phyloP scores from a whole-genome alignment of 306 rosid species.

The Dryas octopetala region DNA sequence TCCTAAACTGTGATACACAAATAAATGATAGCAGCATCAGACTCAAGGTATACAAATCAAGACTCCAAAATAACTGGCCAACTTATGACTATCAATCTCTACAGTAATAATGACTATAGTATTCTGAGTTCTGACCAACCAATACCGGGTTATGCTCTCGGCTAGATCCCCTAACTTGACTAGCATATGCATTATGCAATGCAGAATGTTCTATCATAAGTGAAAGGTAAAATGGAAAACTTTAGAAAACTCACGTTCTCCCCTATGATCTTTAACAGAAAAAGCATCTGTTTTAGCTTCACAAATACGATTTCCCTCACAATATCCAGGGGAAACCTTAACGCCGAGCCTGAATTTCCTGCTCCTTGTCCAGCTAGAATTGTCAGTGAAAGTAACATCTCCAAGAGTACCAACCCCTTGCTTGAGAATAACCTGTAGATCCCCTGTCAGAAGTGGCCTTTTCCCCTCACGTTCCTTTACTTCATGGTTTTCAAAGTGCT shows the following conservation, averaged over 20 bases:
- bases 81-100: not conserved
- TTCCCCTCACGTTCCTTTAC: slow-evolving; percentile 89
- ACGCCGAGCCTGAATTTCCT: slow-evolving; percentile 83
- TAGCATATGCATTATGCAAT: not conserved
- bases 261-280: slow-evolving; percentile 87
- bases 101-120: not conserved
- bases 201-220: not conserved
- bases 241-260: slow-evolving; percentile 69
- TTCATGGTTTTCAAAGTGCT: slow-evolving; percentile 62
- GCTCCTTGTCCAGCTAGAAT: slow-evolving; percentile 93
- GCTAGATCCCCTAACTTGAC: not conserved
- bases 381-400: slow-evolving; percentile 82
- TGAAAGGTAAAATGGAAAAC: not conserved
- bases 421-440: slow-evolving; percentile 64
- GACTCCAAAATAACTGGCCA: not conserved
- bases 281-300: slow-evolving; percentile 89
- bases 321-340: slow-evolving; percentile 61
- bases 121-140: not conserved
- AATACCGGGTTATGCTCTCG: not conserved
- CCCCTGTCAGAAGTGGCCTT: slow-evolving; percentile 81
- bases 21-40: not conserved
- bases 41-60: not conserved
- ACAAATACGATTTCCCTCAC: slow-evolving; percentile 57
- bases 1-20: not conserved
- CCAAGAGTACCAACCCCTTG: slow-evolving; percentile 82